A percentile compares a stretch with the other conserved stretches of the same genome.
phyloP scores from a whole-genome alignment of 306 rosid genomes.

The Quercus wislizeni region DNA sequence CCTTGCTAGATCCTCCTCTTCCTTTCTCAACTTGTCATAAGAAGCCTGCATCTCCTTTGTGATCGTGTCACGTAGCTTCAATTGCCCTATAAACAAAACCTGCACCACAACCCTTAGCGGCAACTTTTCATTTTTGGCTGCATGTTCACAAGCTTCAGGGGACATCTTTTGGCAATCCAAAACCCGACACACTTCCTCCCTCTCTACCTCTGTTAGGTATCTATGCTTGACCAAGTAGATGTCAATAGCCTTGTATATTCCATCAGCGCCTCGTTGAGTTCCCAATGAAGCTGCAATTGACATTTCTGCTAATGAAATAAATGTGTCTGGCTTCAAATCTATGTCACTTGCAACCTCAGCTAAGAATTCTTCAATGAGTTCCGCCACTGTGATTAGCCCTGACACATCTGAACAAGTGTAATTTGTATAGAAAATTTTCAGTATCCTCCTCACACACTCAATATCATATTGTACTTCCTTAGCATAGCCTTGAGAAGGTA shows the following conservation, averaged over 20 bases:
- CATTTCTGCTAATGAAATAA: slow-evolving; percentile 44
- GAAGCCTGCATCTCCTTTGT: slow-evolving; percentile 22
- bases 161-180: slow-evolving; percentile 51
- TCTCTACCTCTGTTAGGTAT: slow-evolving; percentile 42
- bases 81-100: slow-evolving; percentile 38
- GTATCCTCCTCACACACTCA: slow-evolving; percentile 36
- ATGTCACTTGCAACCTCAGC: slow-evolving; percentile 33
- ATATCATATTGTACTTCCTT: slow-evolving; percentile 35
- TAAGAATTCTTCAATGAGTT: slow-evolving; percentile 47
- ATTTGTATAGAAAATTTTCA: slow-evolving; percentile 36
- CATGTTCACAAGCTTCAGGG: slow-evolving; percentile 48
- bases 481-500: slow-evolving; percentile 29
- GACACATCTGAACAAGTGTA: slow-evolving; percentile 22
- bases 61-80: slow-evolving; percentile 37
- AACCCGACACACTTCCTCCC: slow-evolving; percentile 40
- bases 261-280: slow-evolving; percentile 36
- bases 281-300: slow-evolving; percentile 38
- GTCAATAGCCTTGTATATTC: slow-evolving; percentile 47
- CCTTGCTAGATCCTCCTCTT: slow-evolving; percentile 14
- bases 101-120: slow-evolving; percentile 49
- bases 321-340: slow-evolving; percentile 32
- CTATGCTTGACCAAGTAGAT: slow-evolving; percentile 41
- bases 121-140: slow-evolving; percentile 41
- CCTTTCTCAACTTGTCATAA: slow-evolving; percentile 5
- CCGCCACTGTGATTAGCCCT: slow-evolving; percentile 34